Base-by-base conservation (phyloP, 495 filamentous ascomycete genomes). In the Penicillium herquei region DNA sequence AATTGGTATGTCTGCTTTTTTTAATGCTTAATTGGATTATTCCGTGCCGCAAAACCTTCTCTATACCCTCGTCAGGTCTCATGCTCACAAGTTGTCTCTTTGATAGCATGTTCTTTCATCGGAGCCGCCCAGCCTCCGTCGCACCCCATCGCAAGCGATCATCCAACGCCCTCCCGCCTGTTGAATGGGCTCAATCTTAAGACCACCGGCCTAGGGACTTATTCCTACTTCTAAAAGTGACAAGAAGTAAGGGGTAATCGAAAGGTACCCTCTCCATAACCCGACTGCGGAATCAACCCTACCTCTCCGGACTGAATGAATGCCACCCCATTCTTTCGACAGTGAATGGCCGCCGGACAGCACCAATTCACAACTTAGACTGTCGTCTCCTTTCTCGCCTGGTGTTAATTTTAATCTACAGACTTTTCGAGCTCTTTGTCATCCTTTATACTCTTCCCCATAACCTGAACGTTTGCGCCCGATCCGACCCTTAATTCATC, bases 361-460 rank as follows among this genome's bases (percentile, higher is more conserved):
- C 9, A 7, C 43, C 34, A 12, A 26, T 44, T 51, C 31, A 14
- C 44, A 57, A 34, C 55, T 59, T 56, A 58, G 39, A 43, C 64
- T 66, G 55, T 59, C 58, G 53, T 55, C 10, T 56, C 21, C 16
- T 37, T 51, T 39, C 33, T 59, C 62, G 59, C 62, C 50, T 56
- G 62, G 56, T 59, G 59, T 40, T 21, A 40, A 53, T 37, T 56
- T 41, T 52, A 33, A 40, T 32, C 35, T 8, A 55, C 43, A 64
- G 62, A 47, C 50, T 14, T 42, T 49, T 48, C 21, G 2, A 26
- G 4, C 21, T 26, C 21, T 26, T 26, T 4, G 21, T 26, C 37
- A 32, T 42, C 18, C 41, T 30, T 12, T 35, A 48, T 26, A 16
- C 18, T 52, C 3, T 39, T 37, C 33, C 9, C 16, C 26, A 9